Base-by-base conservation (phyloP, 73 alveolate species). In the Tetrahymena elliotti region DNA sequence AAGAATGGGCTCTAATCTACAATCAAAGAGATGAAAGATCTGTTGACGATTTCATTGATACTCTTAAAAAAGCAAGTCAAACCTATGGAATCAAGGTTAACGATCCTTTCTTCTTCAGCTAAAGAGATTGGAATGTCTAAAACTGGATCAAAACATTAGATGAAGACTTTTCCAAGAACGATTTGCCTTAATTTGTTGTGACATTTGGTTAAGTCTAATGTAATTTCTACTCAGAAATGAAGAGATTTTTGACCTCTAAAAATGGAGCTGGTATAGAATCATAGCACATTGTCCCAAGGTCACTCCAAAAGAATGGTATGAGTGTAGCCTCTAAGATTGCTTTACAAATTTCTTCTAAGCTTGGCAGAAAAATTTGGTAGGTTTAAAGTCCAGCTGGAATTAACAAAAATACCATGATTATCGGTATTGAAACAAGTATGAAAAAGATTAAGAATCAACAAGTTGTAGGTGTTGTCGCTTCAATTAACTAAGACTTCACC, bases 381-480 rank as follows among this genome's bases (percentile, higher is more conserved):
- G 54, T 40, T 40, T 8, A 40, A 40, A 40, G 20, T 40, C 54
- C 54, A 40, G 13, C 54, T 40, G 96, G 96, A 35, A 92, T 94
- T 22, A 37, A 68, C 15, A 54, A 68, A 20, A 68, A 88, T 37
- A 96, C 96, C 6, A 96, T 96, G 97, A 96, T 96, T 40, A 84
- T 94, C 35, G 97, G 97, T 11, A 95, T 96, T 35, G 97, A 96
- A 34, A 93, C 95, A 22, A 83, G 68, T 95, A 97, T 94, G 37
- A 96, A 96, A 33, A 83, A 94, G n/a, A 94, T 96, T 31, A 10
- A 84, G 4, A 95, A 92, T 37, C 82, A 83, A 36, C 38, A 96
- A 18, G 47, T 93, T 35, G 33, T 96, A 94, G 97, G 97, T 2
- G 95, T 96, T 94, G 97, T 96, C 27, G 97, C 97, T 24, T 93